Base-by-base conservation (phyloP, 2,329 filamentous ascomycete genomes). In the Aspergillus bombycis region DNA sequence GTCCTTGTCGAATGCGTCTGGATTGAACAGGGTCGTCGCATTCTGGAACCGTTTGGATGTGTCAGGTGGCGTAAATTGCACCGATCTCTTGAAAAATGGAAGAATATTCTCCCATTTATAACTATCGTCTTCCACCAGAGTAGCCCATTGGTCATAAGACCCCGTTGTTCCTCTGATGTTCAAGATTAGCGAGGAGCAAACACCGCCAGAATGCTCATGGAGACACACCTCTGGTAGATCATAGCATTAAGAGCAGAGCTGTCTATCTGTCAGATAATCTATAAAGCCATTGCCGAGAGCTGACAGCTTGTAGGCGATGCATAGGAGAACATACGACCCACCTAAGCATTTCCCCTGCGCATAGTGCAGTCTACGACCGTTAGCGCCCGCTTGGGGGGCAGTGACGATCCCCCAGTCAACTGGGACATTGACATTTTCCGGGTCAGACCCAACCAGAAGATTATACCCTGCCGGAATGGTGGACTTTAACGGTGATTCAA, bases 121-220 rank as follows among this genome's bases (percentile, higher is more conserved):
- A 48, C 65, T 69, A 8, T 64, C 41, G 34, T 79, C 77, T 5
- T 66, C 73, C 1, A 78, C 75, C 21, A 65, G 57, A 26, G 78
- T 70, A 0, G 76, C 76, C 77, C 77, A 79, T 55, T 62, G 48
- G 43, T 75, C 16, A 14, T 30, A 30, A 1, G 48, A 53, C 3
- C 28, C 48, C 1, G 9, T 53, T 2, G 48, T 53, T 10, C 23
- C 23, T 5, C 48, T 53, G 19, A 4, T 10, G 1, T 21, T 4
- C 7, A 4, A 32, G 1, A 1, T 28, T 32, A 53, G 19, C 14
- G 14, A 8, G 16, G 34, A n/a, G 4, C 9, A 65, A 41, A 6
- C 9, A 21, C 11, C 7, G 16, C 8, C 6, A 41, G 36, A 6
- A 41, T 41, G 36, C 4, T 7, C 4, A 41, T 41, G 8, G 16